These are phyloP conservation scores for Penicillium glabrum DNA, from an alignment of 2,329 filamentous ascomycete species.

Conservation along the genomic window DNA sequence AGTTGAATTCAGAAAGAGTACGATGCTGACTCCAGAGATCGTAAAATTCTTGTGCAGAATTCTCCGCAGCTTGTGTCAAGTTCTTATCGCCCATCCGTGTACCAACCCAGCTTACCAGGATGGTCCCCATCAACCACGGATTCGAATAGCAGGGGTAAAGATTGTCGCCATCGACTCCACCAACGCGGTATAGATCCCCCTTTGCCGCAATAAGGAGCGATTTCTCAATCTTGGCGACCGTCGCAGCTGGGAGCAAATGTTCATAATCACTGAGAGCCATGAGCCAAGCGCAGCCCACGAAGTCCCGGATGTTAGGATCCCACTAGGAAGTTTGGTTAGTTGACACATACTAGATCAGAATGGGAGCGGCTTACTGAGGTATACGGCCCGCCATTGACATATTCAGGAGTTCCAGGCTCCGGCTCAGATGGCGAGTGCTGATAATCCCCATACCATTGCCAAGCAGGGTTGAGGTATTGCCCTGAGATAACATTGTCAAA, in stretches of 20 bases:
- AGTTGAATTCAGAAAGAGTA: slow-evolving; percentile 64
- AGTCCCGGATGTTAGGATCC: slow-evolving; percentile 21
- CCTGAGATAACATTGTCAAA: slow-evolving; percentile 19
- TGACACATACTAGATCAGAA: background rate
- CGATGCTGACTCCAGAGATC: slow-evolving; percentile 56
- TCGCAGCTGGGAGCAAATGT: slow-evolving; percentile 44
- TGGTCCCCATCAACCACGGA: slow-evolving; percentile 63
- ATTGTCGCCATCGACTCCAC: slow-evolving; percentile 61
- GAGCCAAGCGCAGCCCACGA: slow-evolving; percentile 19
- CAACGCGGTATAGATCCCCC: slow-evolving; percentile 63
- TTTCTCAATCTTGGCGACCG: slow-evolving; percentile 50
- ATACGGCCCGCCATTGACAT: slow-evolving; percentile 12
- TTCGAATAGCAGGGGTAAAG: slow-evolving; percentile 64
- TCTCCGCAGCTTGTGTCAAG: slow-evolving; percentile 59
- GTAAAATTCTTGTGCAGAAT: slow-evolving; percentile 56
- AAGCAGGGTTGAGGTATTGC: slow-evolving; percentile 15
- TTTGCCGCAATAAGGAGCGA: slow-evolving; percentile 57
- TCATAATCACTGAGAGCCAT: slow-evolving; percentile 20
- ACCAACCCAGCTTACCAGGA: slow-evolving; percentile 61
- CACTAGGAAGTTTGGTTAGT: slow-evolving; percentile 8
- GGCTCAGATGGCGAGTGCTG: slow-evolving; percentile 16
- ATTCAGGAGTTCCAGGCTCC: slow-evolving; percentile 12
- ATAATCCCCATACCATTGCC: slow-evolving; percentile 24
- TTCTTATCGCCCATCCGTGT: slow-evolving; percentile 55
- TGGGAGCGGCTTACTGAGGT: slow-evolving; percentile 4